These are phyloP conservation scores for Manihot esculenta DNA, from an alignment of 441 rosid genomes.

Conservation along the genomic window DNA sequence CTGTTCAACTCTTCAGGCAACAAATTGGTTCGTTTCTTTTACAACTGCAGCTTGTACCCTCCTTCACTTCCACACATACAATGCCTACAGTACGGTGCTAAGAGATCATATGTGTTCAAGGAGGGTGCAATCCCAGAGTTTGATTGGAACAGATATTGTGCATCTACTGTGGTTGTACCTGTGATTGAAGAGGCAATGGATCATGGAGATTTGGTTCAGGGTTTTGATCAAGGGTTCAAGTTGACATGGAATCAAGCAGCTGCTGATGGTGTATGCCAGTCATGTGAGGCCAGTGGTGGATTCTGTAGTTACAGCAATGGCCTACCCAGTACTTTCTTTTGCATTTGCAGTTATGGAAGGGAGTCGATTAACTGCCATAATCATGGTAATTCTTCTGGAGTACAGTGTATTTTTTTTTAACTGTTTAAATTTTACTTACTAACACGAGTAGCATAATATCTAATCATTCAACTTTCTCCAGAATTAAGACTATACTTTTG, in stretches of 20 bases:
- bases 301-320: slow-evolving; percentile 24
- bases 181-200: slow-evolving; percentile 17
- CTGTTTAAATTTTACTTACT: no score
- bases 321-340: no score
- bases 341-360: no score
- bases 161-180: slow-evolving; percentile 14
- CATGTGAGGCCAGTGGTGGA: slow-evolving; percentile 33
- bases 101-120: slow-evolving; percentile 27
- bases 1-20: slow-evolving; percentile 9
- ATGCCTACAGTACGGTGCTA: slow-evolving; percentile 20
- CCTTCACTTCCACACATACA: slow-evolving; percentile 30
- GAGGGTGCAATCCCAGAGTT: slow-evolving; percentile 29
- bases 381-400: no score
- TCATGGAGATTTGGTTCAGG: slow-evolving; percentile 4
- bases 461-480: no score
- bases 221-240: slow-evolving; percentile 26
- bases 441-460: no score
- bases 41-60: slow-evolving; percentile 29
- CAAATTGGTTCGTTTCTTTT: slow-evolving; percentile 28
- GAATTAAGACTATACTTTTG: no score
- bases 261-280: slow-evolving; percentile 21
- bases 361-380: no score
- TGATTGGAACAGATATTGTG: slow-evolving; percentile 33
- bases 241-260: slow-evolving; percentile 23
- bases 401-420: no score